Evolutionary conservation across 2,329 filamentous ascomycete genomes (phyloP).

Genomic region (Pseudogymnoascus sp.): DNA sequence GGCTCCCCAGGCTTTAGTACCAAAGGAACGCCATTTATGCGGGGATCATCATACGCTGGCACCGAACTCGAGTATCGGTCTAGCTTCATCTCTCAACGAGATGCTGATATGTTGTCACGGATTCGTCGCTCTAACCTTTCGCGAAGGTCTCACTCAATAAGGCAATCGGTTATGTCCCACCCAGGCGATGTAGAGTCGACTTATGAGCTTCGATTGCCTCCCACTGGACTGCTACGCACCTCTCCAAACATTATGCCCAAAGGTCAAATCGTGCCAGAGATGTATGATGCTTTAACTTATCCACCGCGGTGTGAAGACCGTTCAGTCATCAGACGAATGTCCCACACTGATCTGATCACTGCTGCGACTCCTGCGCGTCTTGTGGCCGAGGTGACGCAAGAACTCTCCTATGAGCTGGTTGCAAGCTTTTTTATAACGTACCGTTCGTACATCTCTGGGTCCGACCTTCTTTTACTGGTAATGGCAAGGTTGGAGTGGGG

Average conservation of each 20-base stretch:
- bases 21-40: conserved; percentile 66
- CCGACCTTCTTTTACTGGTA: conserved; percentile 72
- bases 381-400: conserved; percentile 78
- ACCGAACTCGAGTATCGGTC: conserved; percentile 58
- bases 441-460: conserved; percentile 71
- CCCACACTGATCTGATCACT: conserved; percentile 62
- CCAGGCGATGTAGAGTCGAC: conserved; percentile 13
- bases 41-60: conserved; percentile 72
- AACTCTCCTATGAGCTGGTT: conserved; percentile 75
- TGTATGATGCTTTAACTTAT: conserved; percentile 75
- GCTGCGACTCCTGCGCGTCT: conserved; percentile 86
- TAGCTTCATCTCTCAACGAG: conserved; percentile 16
- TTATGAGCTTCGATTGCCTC: conserved; percentile 7
- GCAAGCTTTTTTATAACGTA: conserved; percentile 98
- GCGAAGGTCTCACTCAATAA: conserved; percentile 13
- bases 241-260: conserved; percentile 11
- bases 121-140: conserved; percentile 10
- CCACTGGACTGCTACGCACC: conserved; percentile 14
- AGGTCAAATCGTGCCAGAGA: conserved; percentile 54
- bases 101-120: conserved; percentile 15
- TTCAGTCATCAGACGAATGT: conserved; percentile 72
- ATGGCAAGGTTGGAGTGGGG: conserved; percentile 84
- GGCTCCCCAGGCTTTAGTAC: conserved; percentile 74
- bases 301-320: conserved; percentile 72
- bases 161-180: conserved; percentile 18